Percentiles rank a stretch among this genome's conserved stretches.
Evolutionary conservation across 352 stramenopile species (phyloP).

Genomic region (Thraustochytrium aureum): DNA sequence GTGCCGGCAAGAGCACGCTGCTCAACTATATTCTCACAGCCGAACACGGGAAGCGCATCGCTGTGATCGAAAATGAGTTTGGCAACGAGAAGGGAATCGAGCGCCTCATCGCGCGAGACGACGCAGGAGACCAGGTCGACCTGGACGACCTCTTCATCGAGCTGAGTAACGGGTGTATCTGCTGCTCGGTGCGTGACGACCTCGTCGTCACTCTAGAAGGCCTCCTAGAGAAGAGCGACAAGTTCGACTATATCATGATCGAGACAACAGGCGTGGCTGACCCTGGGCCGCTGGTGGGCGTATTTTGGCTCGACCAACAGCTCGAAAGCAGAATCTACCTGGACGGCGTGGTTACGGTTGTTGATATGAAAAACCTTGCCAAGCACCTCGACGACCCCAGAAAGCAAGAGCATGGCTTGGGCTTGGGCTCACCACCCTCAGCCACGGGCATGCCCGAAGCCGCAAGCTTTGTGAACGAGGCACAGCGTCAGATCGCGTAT

Average conservation of each 20-base stretch:
- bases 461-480: slow-evolving; percentile 34
- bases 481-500: slow-evolving; percentile 92
- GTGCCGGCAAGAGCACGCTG: slow-evolving; percentile 95
- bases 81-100: slow-evolving; percentile 62
- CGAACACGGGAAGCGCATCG: slow-evolving; percentile 88
- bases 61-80: slow-evolving; percentile 99
- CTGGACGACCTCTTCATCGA: slow-evolving; percentile 61
- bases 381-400: slow-evolving; percentile 64
- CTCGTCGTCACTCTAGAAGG: slow-evolving; percentile 49
- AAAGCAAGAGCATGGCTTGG: too few relatives aligned
- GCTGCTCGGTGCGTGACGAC: slow-evolving; percentile 82
- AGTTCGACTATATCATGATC: slow-evolving; percentile 75
- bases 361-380: slow-evolving; percentile 89
- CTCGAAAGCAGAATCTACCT: slow-evolving; percentile 65
- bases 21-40: slow-evolving; percentile 94
- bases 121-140: slow-evolving; percentile 4
- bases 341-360: slow-evolving; percentile 95
- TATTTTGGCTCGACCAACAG: slow-evolving; percentile 94
- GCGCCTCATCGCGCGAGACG: slow-evolving; percentile 39
- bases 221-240: slow-evolving; percentile 26
- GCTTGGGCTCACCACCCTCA: too few relatives aligned
- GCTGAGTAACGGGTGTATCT: slow-evolving; percentile 98
- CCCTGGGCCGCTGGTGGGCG: slow-evolving; percentile 88
- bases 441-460: not conserved
- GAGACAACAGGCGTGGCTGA: slow-evolving; percentile 92